Evolutionary conservation across 306 rosid species (phyloP).

Genomic region (Citrullus colocynthis): DNA sequence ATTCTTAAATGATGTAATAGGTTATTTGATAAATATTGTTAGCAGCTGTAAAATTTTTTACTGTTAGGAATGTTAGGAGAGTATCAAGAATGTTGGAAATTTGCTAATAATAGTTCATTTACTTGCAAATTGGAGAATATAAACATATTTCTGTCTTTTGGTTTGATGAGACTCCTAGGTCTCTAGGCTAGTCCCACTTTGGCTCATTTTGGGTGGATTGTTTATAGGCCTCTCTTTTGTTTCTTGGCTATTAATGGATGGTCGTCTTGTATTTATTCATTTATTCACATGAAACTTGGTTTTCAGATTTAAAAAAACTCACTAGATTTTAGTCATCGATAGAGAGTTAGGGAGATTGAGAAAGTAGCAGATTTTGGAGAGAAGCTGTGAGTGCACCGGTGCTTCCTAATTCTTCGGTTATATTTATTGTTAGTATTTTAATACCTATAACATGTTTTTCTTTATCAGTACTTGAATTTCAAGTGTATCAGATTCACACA

Average conservation of each 20-base stretch:
- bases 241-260: neutral
- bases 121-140: neutral
- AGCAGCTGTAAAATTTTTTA: neutral
- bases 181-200: neutral
- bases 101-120: neutral
- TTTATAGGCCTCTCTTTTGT: neutral
- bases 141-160: neutral
- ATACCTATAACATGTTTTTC: neutral
- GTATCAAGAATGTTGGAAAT: neutral
- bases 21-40: neutral
- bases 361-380: neutral
- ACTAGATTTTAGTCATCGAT: neutral
- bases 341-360: neutral
- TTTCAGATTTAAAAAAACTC: neutral
- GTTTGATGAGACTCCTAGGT: neutral
- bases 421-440: neutral
- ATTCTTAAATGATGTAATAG: neutral
- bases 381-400: neutral
- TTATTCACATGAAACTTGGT: neutral
- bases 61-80: neutral
- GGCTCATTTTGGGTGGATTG: neutral
- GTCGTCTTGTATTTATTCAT: neutral
- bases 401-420: neutral
- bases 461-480: neutral
- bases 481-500: neutral